Percentiles rank a stretch among this genome's conserved stretches.
Conservation (phyloP, 2,329 filamentous ascomycete genomes). For the Zasmidium citrigriseum region DNA sequence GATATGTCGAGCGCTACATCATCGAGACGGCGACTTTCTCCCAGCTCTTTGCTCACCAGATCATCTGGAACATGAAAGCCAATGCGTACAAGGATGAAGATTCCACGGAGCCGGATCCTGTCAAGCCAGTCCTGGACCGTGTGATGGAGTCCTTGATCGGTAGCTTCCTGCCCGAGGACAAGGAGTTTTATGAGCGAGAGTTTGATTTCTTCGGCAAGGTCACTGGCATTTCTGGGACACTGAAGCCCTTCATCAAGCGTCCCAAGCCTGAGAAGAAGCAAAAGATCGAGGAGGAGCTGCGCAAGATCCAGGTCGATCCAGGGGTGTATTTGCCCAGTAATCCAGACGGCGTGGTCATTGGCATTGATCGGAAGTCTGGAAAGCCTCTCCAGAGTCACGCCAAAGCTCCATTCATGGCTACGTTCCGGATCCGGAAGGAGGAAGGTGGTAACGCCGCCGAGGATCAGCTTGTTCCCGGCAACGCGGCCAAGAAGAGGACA, state of each 20-base stretch:
- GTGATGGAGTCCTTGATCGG: conserved; percentile 83
- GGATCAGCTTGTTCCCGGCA: conserved; percentile 28
- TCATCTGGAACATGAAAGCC: conserved; percentile 99
- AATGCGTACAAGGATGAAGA: conserved; percentile 98
- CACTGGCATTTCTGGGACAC: conserved; percentile 90
- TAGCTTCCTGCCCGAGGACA: conserved; percentile 78
- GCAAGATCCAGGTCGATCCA: conserved; percentile 95
- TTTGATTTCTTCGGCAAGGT: conserved; percentile 99
- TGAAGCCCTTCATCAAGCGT: conserved; percentile 88
- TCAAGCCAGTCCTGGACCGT: conserved; percentile 90
- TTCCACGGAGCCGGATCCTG: conserved; percentile 81
- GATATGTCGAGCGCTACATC: conserved; percentile 95
- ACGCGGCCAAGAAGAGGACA: conserved; percentile 44
- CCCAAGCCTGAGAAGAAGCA: conserved; percentile 97
- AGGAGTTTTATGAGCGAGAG: conserved; percentile 86
- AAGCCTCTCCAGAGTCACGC: conserved; percentile 97
- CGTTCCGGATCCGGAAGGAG: conserved; percentile 91
- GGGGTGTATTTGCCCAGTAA: conserved; percentile 97
- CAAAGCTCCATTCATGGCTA: conserved; percentile 98
- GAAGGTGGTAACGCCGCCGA: conserved; percentile 54
- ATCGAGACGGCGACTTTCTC: conserved; percentile 96
- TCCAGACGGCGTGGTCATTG: conserved; percentile 93
- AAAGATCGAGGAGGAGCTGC: conserved; percentile 97
- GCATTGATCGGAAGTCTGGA: conserved; percentile 96
- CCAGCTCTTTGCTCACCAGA: conserved; percentile 97